Base-by-base conservation (phyloP, 2,329 filamentous ascomycete genomes). In the Neofusicoccum sp. region DNA sequence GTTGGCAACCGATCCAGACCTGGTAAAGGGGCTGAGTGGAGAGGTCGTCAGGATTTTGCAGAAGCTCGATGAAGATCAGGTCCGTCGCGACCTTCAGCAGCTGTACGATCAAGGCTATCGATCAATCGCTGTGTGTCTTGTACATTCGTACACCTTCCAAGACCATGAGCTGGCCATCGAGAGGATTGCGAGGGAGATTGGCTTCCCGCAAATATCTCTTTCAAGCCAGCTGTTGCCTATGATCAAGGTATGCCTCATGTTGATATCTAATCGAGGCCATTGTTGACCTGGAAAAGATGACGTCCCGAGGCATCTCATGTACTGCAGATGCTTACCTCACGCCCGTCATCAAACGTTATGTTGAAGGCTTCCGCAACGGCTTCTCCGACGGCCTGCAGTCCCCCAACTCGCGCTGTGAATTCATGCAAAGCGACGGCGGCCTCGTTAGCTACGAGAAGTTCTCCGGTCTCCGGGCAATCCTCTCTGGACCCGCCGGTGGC, bases 361-460 rank as follows among this genome's bases (percentile, higher is more conserved):
- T 69, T 6, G 61, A 67, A 26, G 63, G 66, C 11, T 71, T 73
- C 57, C 49, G 63, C 1, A 43, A 62, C 7, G 67, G 66, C 14
- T 73, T 74, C 26, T 61, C 59, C 6, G 62, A 64, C 9, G 62
- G 66, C 75, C 64, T 65, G 33, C 63, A 67, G 40, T 69, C 69
- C 48, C n/a, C 6, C 6, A 63, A 67, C 75, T 64, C 65, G 44
- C 64, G 67, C 31, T 69, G 70, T 45, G 70, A 73, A 60, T 73
- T 74, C 61, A 74, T 73, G 70, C 70, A 73, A 49, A 67, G 63
- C 9, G 71, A 74, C 56, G 73, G 73, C 6, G 70, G 69, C 5
- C 63, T 73, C 3, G 68, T 66, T 12, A 65, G 65, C 7, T 66
- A 61, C 45, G 60, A 62, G 38, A 67, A 68, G 20, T 73, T 75